A percentile compares a stretch with the other conserved stretches of the same genome.
Conservation (phyloP, 108 stramenopile species). For the Cyclotella baltica region DNA sequence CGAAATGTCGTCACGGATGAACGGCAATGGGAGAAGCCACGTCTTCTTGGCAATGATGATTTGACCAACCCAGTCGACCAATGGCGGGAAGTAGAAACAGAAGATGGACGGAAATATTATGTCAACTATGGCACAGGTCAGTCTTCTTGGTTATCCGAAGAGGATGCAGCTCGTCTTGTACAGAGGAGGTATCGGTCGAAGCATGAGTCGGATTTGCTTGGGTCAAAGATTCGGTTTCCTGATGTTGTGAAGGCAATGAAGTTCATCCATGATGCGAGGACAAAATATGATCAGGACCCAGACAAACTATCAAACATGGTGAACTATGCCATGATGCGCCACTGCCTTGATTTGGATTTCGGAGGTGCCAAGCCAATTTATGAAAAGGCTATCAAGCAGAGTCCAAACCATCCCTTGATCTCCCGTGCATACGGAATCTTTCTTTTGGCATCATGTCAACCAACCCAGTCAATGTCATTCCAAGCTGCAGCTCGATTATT, state of each 20-base stretch:
- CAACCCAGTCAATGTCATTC: slow-evolving; percentile 43
- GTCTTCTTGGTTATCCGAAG: slow-evolving; percentile 60
- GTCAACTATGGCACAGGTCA: slow-evolving; percentile 54
- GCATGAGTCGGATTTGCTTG: slow-evolving; percentile 51
- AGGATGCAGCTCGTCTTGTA: slow-evolving; percentile 58
- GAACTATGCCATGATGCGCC: slow-evolving; percentile 59
- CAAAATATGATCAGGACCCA: slow-evolving; percentile 58
- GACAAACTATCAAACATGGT: slow-evolving; percentile 63
- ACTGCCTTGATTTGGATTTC: slow-evolving; percentile 57
- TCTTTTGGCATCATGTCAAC: slow-evolving; percentile 51
- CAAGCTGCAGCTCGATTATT: slow-evolving; percentile 52
- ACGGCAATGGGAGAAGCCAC: slow-evolving; percentile 54
- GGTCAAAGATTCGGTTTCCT: slow-evolving; percentile 33
- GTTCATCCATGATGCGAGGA: slow-evolving; percentile 53
- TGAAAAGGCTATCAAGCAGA: slow-evolving; percentile 51
- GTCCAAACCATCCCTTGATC: slow-evolving; percentile 64
- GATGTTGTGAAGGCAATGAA: slow-evolving; percentile 56
- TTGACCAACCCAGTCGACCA: slow-evolving; percentile 54
- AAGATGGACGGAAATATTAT: slow-evolving; percentile 34
- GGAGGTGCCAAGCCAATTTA: slow-evolving; percentile 53
- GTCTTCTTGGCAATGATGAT: slow-evolving; percentile 53
- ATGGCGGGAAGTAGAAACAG: slow-evolving; percentile 51
- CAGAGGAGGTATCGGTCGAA: slow-evolving; percentile 56
- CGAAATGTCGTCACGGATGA: slow-evolving; percentile 51
- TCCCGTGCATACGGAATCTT: slow-evolving; percentile 61